Evolutionary conservation across 768 basidiomycete genomes (phyloP).

Genomic region (Trametes cubensis): DNA sequence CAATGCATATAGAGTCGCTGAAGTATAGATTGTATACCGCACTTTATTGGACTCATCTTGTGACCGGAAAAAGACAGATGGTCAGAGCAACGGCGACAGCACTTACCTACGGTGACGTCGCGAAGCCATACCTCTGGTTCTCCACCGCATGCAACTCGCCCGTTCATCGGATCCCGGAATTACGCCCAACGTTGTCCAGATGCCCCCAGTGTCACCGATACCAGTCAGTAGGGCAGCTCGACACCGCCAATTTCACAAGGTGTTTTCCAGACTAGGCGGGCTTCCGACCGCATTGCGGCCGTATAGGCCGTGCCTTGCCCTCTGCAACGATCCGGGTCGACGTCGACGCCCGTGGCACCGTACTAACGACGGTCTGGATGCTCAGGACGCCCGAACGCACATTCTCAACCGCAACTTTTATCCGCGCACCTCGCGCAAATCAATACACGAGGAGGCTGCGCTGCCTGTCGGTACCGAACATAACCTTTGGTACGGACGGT

Average conservation of each 20-base stretch:
- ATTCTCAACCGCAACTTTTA: too few relatives aligned
- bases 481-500: too few relatives aligned
- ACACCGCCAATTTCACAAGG: not conserved
- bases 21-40: too few relatives aligned
- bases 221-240: not conserved
- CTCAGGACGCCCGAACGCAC: too few relatives aligned
- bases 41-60: not conserved
- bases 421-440: too few relatives aligned
- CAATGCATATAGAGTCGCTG: too few relatives aligned
- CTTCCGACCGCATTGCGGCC: not conserved
- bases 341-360: too few relatives aligned
- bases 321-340: not conserved
- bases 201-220: not conserved
- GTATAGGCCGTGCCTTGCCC: not conserved
- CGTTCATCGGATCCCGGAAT: not conserved
- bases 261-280: not conserved
- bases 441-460: too few relatives aligned
- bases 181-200: not conserved
- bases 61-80: not conserved
- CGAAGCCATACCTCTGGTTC: not conserved
- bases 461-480: too few relatives aligned
- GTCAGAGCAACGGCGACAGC: too few relatives aligned
- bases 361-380: too few relatives aligned
- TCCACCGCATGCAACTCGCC: not conserved
- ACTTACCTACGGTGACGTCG: not conserved